Conservation (phyloP, 352 stramenopile genomes). For the Globisporangium emineosum region DNA sequence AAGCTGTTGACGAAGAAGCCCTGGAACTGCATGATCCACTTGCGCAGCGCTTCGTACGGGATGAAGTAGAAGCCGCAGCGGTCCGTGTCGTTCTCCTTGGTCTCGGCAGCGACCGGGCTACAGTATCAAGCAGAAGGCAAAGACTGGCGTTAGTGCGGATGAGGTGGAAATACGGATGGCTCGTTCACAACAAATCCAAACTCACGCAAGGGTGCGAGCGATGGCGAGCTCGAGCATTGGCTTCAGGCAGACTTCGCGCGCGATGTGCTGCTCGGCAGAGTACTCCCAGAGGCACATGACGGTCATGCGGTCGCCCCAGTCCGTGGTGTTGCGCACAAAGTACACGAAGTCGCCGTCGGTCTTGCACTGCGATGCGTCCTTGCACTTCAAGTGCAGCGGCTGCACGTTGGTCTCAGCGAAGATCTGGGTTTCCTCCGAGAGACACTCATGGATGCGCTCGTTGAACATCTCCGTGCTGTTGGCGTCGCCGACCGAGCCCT, state of each 20-base stretch:
- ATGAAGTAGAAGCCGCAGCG: conserved; percentile 85
- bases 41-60: conserved; percentile 68
- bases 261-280: conserved; percentile 37
- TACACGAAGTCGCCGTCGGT: conserved; percentile 62
- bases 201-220: conserved; percentile 45
- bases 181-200: background rate
- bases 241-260: conserved; percentile 61
- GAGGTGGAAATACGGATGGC: background rate
- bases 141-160: background rate
- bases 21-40: conserved; percentile 77
- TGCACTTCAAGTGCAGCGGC: conserved; percentile 65
- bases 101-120: conserved; percentile 44
- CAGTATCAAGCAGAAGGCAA: background rate
- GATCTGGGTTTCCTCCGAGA: conserved; percentile 60
- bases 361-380: conserved; percentile 46
- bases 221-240: conserved; percentile 76
- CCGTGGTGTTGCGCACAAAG: conserved; percentile 77
- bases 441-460: conserved; percentile 47
- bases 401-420: conserved; percentile 75
- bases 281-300: conserved; percentile 85
- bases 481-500: conserved; percentile 1
- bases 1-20: conserved; percentile 85
- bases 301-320: conserved; percentile 81
- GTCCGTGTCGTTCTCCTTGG: conserved; percentile 73
- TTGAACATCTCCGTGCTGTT: conserved; percentile 45